These are phyloP conservation scores for Hymenoscyphus albidus DNA, from an alignment of 2,329 filamentous ascomycete genomes.

Conservation along the genomic window DNA sequence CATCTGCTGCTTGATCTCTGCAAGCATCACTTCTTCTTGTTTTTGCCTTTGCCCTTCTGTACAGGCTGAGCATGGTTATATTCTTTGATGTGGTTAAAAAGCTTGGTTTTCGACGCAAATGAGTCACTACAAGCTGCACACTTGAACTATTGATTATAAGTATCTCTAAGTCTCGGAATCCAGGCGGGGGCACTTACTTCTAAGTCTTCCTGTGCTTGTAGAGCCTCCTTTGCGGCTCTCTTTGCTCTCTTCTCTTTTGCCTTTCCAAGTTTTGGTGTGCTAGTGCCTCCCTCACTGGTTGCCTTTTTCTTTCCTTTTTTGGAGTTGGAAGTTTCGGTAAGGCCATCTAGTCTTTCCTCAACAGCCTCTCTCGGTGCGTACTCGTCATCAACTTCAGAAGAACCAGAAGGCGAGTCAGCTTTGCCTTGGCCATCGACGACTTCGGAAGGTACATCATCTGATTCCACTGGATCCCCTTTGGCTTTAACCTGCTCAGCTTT, in stretches of 20 bases:
- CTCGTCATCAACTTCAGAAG: slow-evolving; percentile 26
- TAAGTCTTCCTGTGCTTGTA: slow-evolving; percentile 17
- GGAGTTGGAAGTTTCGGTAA: slow-evolving; percentile 17
- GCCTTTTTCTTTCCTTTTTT: slow-evolving; percentile 22
- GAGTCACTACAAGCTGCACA: slow-evolving; percentile 54
- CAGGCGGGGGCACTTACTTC: slow-evolving; percentile 17
- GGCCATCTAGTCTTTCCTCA: slow-evolving; percentile 24
- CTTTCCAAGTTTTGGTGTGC: slow-evolving; percentile 42
- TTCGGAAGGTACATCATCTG: neutral
- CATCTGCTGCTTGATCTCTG: too few relatives aligned
- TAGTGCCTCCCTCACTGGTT: slow-evolving; percentile 10
- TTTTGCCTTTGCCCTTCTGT: slow-evolving; percentile 27
- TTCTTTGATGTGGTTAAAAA: slow-evolving; percentile 61
- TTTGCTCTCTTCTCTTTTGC: slow-evolving; percentile 51
- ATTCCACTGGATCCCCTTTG: neutral
- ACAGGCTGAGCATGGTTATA: slow-evolving; percentile 50
- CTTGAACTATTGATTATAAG: slow-evolving; percentile 37
- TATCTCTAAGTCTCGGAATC: neutral
- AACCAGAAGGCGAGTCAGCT: slow-evolving; percentile 14
- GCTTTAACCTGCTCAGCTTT: neutral
- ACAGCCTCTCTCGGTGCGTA: slow-evolving; percentile 33
- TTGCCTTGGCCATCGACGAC: neutral
- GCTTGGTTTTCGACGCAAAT: slow-evolving; percentile 57
- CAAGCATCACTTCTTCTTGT: slow-evolving; percentile 10
- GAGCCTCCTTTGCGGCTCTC: slow-evolving; percentile 40